Conservation (phyloP, 1,284 basidiomycete genomes). For the Entoloma clypeatum region DNA sequence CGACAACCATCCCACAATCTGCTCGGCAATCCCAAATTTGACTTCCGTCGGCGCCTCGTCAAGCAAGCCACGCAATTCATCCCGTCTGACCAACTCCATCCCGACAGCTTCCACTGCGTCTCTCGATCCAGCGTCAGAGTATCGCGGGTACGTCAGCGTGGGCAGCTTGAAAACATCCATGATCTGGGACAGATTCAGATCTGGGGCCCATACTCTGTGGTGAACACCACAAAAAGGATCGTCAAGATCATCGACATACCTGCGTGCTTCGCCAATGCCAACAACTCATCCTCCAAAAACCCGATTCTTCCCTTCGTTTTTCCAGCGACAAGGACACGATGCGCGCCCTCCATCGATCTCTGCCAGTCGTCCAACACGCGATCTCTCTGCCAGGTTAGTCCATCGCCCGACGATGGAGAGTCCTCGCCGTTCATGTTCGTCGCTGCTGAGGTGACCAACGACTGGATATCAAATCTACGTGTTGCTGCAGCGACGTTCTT, state of each 20-base stretch:
- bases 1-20: conserved; percentile 69
- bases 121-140: conserved; percentile 68
- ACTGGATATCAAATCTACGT: conserved; percentile 39
- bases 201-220: conserved; percentile 33
- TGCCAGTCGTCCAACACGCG: conserved; percentile 52
- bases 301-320: conserved; percentile 52
- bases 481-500: conserved; percentile 28
- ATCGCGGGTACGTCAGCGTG: conserved; percentile 72
- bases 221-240: conserved; percentile 8
- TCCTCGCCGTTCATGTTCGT: too few relatives aligned
- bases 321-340: conserved; percentile 43
- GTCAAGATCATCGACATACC: conserved; percentile 38
- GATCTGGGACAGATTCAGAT: conserved; percentile 59
- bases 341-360: conserved; percentile 49
- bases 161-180: conserved; percentile 73
- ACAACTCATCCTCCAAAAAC: conserved; percentile 61
- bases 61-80: conserved; percentile 46
- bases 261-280: conserved; percentile 54
- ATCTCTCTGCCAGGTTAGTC: conserved; percentile 47
- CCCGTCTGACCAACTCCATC: conserved; percentile 56
- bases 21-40: conserved; percentile 58
- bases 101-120: conserved; percentile 67
- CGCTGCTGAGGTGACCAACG: conserved; percentile 37
- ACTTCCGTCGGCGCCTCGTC: conserved; percentile 36
- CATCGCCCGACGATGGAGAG: conserved; percentile 19